Conservation (phyloP, 108 stramenopile genomes). For the Aurantiochytrium sp. region DNA sequence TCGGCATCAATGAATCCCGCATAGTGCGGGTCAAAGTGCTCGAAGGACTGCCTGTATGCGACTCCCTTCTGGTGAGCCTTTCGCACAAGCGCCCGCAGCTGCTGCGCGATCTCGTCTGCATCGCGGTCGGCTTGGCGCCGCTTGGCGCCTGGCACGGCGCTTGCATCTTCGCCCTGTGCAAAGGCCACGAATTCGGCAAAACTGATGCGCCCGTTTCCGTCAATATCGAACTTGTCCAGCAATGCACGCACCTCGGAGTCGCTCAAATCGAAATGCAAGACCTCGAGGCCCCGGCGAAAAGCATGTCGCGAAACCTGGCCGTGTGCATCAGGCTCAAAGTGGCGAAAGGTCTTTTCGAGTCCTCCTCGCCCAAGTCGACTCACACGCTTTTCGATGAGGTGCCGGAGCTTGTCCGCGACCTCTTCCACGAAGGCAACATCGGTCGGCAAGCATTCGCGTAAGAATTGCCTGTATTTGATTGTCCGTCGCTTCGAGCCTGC, state of each 20-base stretch:
- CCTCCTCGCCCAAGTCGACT: background rate
- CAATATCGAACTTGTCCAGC: constrained; percentile 24
- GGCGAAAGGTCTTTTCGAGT: background rate
- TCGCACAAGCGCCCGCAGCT: background rate
- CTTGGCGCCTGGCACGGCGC: background rate
- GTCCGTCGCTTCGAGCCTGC: background rate
- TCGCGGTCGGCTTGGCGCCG: background rate
- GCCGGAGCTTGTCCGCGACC: background rate
- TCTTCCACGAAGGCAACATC: background rate
- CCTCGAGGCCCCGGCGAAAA: background rate
- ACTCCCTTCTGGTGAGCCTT: background rate
- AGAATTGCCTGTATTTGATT: background rate
- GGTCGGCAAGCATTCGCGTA: background rate
- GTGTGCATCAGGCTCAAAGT: background rate
- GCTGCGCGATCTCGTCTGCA: background rate
- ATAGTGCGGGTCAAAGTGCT: constrained; percentile 18
- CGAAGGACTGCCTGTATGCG: constrained; percentile 1
- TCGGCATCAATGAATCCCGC: background rate
- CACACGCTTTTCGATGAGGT: background rate
- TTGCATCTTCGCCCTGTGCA: background rate
- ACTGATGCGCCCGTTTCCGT: constrained; percentile 21
- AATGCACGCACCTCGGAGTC: constrained; percentile 14
- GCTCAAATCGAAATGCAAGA: background rate
- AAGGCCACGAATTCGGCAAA: constrained; percentile 22
- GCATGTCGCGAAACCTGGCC: background rate